Percentiles rank a stretch among this genome's conserved stretches.
Evolutionary conservation across 441 rosid species (phyloP).

Genomic region (Eutrema salsugineum): DNA sequence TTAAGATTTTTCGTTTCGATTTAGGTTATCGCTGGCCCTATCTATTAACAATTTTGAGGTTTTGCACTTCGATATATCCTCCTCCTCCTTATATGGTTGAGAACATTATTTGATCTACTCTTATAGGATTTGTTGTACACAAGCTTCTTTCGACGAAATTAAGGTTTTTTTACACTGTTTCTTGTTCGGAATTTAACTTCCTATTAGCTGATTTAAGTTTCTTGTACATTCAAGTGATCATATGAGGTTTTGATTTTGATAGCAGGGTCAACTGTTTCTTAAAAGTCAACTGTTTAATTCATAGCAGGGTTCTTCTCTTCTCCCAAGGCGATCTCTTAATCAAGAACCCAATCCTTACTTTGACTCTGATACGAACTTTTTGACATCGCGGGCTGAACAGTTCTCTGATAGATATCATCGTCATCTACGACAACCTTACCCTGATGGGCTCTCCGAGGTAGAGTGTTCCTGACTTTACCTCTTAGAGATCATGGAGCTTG

Average conservation of each 20-base stretch:
- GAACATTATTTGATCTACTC: neutral
- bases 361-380: conserved; percentile 41
- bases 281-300: conserved; percentile 13
- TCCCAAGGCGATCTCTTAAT: conserved; percentile 51
- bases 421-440: conserved; percentile 66
- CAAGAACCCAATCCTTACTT: conserved; percentile 40
- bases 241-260: neutral
- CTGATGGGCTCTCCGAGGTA: conserved; percentile 87
- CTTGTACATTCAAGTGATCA: too few species aligned
- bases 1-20: neutral
- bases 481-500: neutral
- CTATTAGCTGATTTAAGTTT: too few species aligned
- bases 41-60: neutral
- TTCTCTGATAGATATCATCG: conserved; percentile 60
- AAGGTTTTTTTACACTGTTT: neutral
- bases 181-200: neutral
- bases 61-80: neutral
- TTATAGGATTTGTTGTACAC: neutral
- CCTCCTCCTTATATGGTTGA: neutral
- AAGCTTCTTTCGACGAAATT: neutral
- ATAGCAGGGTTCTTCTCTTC: conserved; percentile 53
- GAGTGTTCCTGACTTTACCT: neutral
- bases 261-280: too few species aligned
- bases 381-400: conserved; percentile 36
- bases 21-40: neutral